Evolutionary conservation across 116 monocot species (phyloP).

Genomic region (Iris pallida): DNA sequence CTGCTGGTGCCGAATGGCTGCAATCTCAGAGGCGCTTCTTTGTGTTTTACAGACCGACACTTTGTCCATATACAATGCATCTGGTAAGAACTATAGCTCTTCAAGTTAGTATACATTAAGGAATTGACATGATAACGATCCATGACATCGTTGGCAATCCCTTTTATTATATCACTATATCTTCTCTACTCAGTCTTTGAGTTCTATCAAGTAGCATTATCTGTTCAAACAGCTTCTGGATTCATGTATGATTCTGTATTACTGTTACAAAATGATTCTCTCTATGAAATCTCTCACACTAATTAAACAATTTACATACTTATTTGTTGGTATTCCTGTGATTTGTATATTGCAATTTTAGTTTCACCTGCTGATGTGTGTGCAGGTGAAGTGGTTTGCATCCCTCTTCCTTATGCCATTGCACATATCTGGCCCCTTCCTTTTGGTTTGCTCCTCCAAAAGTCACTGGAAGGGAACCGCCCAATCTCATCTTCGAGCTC

Average conservation of each 20-base stretch:
- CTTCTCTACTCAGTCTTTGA: background rate
- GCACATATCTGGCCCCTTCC: constrained; percentile 79
- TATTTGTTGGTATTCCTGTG: background rate
- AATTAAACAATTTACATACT: background rate
- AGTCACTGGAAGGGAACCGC: constrained; percentile 43
- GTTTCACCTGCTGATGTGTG: constrained; percentile 1
- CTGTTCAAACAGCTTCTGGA: background rate
- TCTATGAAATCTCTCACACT: background rate
- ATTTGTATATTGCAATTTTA: background rate
- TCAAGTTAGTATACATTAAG: background rate
- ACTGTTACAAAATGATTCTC: background rate
- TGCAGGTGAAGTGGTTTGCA: constrained; percentile 67
- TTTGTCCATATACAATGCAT: constrained; percentile 58
- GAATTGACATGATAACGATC: background rate
- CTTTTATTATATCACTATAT: background rate
- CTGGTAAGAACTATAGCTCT: constrained; percentile 39
- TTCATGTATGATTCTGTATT: constrained; percentile 1
- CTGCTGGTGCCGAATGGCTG: constrained; percentile 87
- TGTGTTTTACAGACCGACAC: constrained; percentile 73
- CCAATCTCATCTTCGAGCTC: constrained; percentile 47
- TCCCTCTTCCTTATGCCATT: constrained; percentile 64
- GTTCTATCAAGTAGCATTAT: background rate
- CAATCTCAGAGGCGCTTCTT: constrained; percentile 61
- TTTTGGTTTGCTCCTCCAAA: constrained; percentile 84
- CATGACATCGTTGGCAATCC: background rate